These are phyloP conservation scores for Aspergillus sclerotioniger DNA, from an alignment of 495 filamentous ascomycete genomes.

Conservation along the genomic window DNA sequence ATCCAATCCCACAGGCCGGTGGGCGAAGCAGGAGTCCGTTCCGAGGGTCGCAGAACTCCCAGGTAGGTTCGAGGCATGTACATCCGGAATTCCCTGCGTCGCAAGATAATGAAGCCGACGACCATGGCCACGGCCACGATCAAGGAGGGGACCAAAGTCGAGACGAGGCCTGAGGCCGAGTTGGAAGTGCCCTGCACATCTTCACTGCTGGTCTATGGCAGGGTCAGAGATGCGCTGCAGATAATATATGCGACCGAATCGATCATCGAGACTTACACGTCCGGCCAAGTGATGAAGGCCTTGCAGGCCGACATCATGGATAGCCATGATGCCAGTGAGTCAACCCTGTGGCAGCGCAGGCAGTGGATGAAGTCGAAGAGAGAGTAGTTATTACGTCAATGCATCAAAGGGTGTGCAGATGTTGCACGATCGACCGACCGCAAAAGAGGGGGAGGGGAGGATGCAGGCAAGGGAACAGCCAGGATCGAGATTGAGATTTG, in stretches of 20 bases:
- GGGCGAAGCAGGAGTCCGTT: slow-evolving; percentile 66
- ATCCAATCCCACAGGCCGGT: slow-evolving; percentile 76
- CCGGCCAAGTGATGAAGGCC: slow-evolving; percentile 29
- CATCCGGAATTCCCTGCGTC: slow-evolving; percentile 66
- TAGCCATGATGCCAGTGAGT: slow-evolving; percentile 25
- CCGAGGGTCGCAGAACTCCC: slow-evolving; percentile 63
- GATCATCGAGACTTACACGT: slow-evolving; percentile 22
- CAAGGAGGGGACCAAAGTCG: slow-evolving; percentile 68
- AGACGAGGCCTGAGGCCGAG: slow-evolving; percentile 58
- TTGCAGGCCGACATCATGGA: slow-evolving; percentile 22
- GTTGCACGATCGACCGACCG: not conserved
- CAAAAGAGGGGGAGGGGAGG: not conserved
- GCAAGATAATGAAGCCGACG: slow-evolving; percentile 71
- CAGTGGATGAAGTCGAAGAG: not conserved
- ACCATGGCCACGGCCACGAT: slow-evolving; percentile 65
- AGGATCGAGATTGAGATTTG: not conserved
- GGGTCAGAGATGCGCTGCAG: slow-evolving; percentile 15
- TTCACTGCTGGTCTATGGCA: slow-evolving; percentile 16
- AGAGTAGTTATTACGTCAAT: not conserved
- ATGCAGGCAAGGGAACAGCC: not conserved
- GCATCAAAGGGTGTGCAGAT: not conserved
- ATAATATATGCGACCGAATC: not conserved
- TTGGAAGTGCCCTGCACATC: slow-evolving; percentile 31
- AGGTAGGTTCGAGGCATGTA: slow-evolving; percentile 91
- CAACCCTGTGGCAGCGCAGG: not conserved